Base-by-base conservation (phyloP, 345 rosid species). In the Heritiera fomes region DNA sequence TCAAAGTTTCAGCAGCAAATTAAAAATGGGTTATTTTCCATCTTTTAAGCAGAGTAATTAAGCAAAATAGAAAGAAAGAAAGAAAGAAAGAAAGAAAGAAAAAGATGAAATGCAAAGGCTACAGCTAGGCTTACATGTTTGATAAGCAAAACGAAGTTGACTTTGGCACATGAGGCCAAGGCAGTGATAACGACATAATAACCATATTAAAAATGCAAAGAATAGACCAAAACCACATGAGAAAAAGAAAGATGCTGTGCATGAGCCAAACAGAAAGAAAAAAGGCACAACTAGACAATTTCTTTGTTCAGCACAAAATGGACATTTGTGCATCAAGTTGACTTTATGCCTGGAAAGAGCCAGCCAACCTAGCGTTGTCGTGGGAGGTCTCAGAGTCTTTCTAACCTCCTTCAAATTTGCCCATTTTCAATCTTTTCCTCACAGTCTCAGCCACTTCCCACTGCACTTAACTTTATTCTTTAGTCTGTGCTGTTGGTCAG, bases 321-420 rank as follows among this genome's bases (percentile, higher is more conserved):
- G 61, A 71, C 75, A 53, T 38, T 72, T 55, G 76, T 53, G 58
- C 2, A 38, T 34, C 46, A 72, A 72, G 63, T 72, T 72, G 76
- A 72, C 63, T 53, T 72, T n/a, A 53, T 13, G 43, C 41, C 59
- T 71, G 59, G 53, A 50, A 70, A 70, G 63, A 72, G 17, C 63
- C 76, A 53, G 17, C 63, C 76, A 53, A 72, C 63, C 13, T 34
- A 72, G 28, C 53, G 49, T 30, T 62, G 66, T 62, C 40, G 56
- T 2, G 38, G 41, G 60, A 30, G 49, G 17, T 53, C 76, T 72
- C 34, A 72, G 9, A 50, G 20, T 50, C 43, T 49, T 13, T 70
- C 43, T 47, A 70, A 47, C 38, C 30, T 23, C 47, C 40, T 40
- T 40, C 20, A 7, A 28, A 47, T 15, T 50, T 67, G 30, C 23